These are phyloP conservation scores for Fusarium newnesense DNA, from an alignment of 2,329 filamentous ascomycete genomes.

Conservation along the genomic window DNA sequence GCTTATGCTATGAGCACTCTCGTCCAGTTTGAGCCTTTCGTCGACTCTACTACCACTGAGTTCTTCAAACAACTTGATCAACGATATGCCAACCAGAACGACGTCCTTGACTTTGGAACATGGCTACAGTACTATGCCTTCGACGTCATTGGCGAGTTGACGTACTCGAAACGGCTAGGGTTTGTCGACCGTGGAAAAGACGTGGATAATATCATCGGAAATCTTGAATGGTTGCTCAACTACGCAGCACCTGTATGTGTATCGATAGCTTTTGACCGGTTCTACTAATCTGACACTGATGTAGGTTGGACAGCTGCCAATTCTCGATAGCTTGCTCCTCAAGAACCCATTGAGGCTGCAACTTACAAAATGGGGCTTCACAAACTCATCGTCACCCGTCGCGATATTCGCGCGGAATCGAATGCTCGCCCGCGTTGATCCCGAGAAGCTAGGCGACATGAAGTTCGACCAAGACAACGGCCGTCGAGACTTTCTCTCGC, in stretches of 20 bases:
- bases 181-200: slow-evolving; percentile 29
- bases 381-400: neutral
- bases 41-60: neutral
- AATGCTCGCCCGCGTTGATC: neutral
- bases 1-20: slow-evolving; percentile 8
- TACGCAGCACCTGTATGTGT: slow-evolving; percentile 16
- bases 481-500: slow-evolving; percentile 12
- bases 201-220: slow-evolving; percentile 25
- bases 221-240: slow-evolving; percentile 31
- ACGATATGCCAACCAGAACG: neutral
- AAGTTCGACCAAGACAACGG: neutral
- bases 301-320: slow-evolving; percentile 11
- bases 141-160: slow-evolving; percentile 30
- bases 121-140: slow-evolving; percentile 39
- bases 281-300: neutral
- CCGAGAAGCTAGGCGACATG: neutral
- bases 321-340: neutral
- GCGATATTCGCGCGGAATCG: neutral
- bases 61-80: neutral
- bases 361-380: neutral
- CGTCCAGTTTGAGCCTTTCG: slow-evolving; percentile 5
- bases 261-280: fast-evolving
- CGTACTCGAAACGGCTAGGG: slow-evolving; percentile 21
- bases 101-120: slow-evolving; percentile 10
- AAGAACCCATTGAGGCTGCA: slow-evolving; percentile 6